These are phyloP conservation scores for Seiridium unicorne DNA, from an alignment of 2,329 filamentous ascomycete genomes.

Conservation along the genomic window DNA sequence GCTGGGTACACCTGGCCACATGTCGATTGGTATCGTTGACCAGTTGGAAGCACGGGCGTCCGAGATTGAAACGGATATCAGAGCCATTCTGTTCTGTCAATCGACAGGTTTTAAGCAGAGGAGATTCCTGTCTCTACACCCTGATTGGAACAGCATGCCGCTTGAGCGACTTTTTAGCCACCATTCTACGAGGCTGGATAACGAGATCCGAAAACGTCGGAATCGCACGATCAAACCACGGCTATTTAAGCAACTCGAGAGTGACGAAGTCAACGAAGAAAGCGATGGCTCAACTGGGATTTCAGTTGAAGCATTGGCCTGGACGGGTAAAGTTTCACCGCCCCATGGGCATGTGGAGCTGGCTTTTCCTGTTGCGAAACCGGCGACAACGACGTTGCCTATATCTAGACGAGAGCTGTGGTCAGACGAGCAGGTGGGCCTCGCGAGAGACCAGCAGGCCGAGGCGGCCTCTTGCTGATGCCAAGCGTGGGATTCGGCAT, in stretches of 20 bases:
- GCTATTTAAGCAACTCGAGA: not conserved
- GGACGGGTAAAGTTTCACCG: not conserved
- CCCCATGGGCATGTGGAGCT: not conserved
- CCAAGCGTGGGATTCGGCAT: not conserved
- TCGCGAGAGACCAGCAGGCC: not conserved
- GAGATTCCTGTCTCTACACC: constrained; percentile 10
- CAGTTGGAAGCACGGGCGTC: not conserved
- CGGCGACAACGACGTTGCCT: not conserved
- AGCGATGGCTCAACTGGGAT: not conserved
- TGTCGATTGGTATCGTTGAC: not conserved
- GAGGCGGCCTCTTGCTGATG: not conserved
- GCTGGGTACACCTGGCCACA: constrained; percentile 1
- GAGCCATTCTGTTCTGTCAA: constrained; percentile 21
- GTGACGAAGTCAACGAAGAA: not conserved
- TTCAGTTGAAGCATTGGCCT: not conserved
- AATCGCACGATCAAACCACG: not conserved
- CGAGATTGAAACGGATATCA: constrained; percentile 11
- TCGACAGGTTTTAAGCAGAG: constrained; percentile 12
- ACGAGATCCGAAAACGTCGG: not conserved
- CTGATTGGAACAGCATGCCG: constrained; percentile 4
- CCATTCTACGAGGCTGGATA: not conserved
- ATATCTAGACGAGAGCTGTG: not conserved
- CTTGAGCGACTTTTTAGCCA: not conserved
- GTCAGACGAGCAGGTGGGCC: not conserved
- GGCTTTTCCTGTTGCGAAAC: not conserved